A percentile compares a stretch with the other conserved stretches of the same genome.
Evolutionary conservation across 2,329 filamentous ascomycete genomes (phyloP).

Genomic region (Penicillium sp.): DNA sequence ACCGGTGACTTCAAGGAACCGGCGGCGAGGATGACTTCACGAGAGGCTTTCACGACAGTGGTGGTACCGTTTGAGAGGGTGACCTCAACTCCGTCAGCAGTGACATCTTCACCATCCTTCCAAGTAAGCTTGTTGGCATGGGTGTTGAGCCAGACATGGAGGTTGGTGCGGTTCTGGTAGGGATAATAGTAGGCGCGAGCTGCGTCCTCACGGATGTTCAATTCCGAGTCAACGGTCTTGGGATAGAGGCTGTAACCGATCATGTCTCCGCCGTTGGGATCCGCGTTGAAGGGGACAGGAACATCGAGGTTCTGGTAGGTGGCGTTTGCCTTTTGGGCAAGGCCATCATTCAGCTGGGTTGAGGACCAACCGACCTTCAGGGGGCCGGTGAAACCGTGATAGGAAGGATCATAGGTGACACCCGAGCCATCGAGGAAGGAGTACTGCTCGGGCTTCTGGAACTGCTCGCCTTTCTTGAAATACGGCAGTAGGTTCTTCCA

Average conservation of each 20-base stretch:
- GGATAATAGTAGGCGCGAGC: conserved; percentile 53
- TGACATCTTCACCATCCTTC: conserved; percentile 19
- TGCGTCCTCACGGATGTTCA: conserved; percentile 48
- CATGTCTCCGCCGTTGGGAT: conserved; percentile 48
- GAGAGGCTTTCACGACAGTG: conserved; percentile 33
- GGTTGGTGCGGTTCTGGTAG: conserved; percentile 42
- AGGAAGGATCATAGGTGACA: conserved; percentile 23
- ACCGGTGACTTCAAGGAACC: conserved; percentile 60
- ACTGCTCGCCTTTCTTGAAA: conserved; percentile 30
- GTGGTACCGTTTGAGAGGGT: conserved; percentile 26
- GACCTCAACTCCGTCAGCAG: conserved; percentile 32
- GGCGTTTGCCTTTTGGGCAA: conserved; percentile 19
- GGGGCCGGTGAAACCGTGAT: conserved; percentile 31
- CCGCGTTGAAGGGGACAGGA: conserved; percentile 41
- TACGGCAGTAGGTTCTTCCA: conserved; percentile 35
- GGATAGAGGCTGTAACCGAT: conserved; percentile 48
- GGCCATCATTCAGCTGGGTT: conserved; percentile 20
- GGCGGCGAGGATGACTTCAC: conserved; percentile 62
- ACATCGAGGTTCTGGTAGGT: conserved; percentile 33
- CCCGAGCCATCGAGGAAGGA: conserved; percentile 22
- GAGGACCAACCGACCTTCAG: conserved; percentile 29
- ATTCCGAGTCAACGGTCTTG: conserved; percentile 42
- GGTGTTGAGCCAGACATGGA: conserved; percentile 47
- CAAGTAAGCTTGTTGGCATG: conserved; percentile 44
- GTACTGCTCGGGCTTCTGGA: conserved; percentile 22